These are phyloP conservation scores for Penicillium sp. DNA, from an alignment of 2,329 filamentous ascomycete species.

Conservation along the genomic window DNA sequence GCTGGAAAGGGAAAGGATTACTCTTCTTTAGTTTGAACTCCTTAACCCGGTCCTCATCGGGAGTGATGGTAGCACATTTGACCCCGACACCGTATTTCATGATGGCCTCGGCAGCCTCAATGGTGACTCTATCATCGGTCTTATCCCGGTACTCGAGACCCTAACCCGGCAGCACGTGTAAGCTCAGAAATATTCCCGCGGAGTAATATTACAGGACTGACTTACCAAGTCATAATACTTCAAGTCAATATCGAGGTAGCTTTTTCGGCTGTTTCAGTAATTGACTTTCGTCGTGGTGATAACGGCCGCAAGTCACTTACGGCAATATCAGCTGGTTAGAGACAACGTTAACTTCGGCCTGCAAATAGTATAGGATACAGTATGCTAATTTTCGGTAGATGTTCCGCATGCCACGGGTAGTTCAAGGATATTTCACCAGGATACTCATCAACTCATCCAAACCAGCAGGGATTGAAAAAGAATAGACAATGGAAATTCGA, in stretches of 20 bases:
- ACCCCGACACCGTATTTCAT: constrained; percentile 98
- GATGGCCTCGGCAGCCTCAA: constrained; percentile 94
- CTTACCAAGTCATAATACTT: constrained; percentile 88
- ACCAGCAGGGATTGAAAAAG: constrained; percentile 12
- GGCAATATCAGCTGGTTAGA: constrained; percentile 77
- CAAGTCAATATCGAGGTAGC: constrained; percentile 91
- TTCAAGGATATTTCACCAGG: too few species aligned
- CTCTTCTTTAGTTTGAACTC: constrained; percentile 99
- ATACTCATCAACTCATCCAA: too few species aligned
- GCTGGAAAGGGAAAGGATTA: constrained; percentile 48
- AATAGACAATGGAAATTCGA: constrained; percentile 7
- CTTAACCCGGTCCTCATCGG: constrained; percentile 92
- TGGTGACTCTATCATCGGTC: constrained; percentile 93
- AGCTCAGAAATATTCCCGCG: constrained; percentile 9
- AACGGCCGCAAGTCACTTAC: constrained; percentile 35
- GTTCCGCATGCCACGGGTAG: too few species aligned
- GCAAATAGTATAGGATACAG: constrained; percentile 5
- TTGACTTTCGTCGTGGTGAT: constrained; percentile 3
- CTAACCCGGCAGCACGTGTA: constrained; percentile 33
- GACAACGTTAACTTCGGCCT: constrained; percentile 15
- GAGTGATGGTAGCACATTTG: constrained; percentile 99
- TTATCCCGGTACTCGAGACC: constrained; percentile 92
- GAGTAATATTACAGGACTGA: background rate
- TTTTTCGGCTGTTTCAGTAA: constrained; percentile 27
- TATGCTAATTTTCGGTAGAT: constrained; percentile 13